Conservation (phyloP, 2,329 filamentous ascomycete genomes). For the Myotisia sp. region DNA sequence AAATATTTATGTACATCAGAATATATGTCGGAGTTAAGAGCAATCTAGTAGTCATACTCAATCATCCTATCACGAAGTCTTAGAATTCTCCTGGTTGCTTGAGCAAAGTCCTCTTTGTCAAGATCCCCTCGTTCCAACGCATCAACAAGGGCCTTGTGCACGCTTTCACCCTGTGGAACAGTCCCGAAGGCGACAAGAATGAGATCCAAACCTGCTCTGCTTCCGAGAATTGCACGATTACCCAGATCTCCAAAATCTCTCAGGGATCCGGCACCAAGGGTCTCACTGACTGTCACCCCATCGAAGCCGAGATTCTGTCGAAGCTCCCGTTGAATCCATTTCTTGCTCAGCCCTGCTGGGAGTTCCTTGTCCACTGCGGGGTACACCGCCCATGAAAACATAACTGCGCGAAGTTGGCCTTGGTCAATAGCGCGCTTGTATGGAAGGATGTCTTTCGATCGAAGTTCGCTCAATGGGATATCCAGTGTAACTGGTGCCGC, state of each 20-base stretch:
- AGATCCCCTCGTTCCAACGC: slow-evolving; percentile 2
- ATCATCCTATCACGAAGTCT: slow-evolving; percentile 1
- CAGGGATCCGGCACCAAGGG: slow-evolving; percentile 19
- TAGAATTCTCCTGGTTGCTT: slow-evolving; percentile 2
- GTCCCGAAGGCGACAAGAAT: slow-evolving; percentile 18
- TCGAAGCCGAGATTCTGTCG: slow-evolving; percentile 16
- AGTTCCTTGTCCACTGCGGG: slow-evolving; percentile 17
- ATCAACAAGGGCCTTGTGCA: slow-evolving; percentile 13
- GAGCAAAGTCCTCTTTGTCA: slow-evolving; percentile 4
- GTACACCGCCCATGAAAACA: slow-evolving; percentile 22
- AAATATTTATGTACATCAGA: neutral
- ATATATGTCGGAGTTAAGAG: neutral
- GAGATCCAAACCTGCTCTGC: slow-evolving; percentile 20
- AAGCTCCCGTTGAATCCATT: slow-evolving; percentile 18
- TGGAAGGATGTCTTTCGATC: slow-evolving; percentile 16
- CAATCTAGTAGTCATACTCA: neutral
- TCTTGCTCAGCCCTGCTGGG: slow-evolving; percentile 19
- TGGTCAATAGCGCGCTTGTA: slow-evolving; percentile 15
- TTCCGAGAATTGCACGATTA: slow-evolving; percentile 16
- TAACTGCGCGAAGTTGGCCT: slow-evolving; percentile 19
- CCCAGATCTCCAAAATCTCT: slow-evolving; percentile 16
- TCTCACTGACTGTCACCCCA: slow-evolving; percentile 21
- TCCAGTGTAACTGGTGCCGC: slow-evolving; percentile 17
- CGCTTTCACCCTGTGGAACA: slow-evolving; percentile 19
- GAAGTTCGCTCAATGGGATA: slow-evolving; percentile 14